Percentiles rank a stretch among this genome's conserved stretches.
Conservation (phyloP, 768 basidiomycete genomes). For the Rhizopogon vesiculosus region DNA sequence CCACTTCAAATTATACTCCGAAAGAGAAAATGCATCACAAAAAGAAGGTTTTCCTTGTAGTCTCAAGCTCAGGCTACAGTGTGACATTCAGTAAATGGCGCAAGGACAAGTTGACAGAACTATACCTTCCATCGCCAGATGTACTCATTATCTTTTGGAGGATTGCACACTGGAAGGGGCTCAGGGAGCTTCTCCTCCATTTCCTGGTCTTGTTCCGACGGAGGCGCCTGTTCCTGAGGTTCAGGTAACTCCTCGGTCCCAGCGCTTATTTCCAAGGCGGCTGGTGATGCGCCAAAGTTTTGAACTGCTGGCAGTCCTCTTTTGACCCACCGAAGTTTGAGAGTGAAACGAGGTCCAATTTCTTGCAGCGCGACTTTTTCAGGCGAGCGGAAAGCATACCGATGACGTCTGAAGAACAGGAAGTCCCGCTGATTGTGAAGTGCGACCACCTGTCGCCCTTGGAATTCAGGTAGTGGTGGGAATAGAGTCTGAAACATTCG, state of each 20-base stretch:
- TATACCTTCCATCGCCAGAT: slow-evolving; percentile 90
- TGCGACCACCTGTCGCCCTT: slow-evolving; percentile 95
- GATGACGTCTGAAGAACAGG: slow-evolving; percentile 93
- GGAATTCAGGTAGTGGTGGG: slow-evolving; percentile 91
- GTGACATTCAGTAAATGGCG: slow-evolving; percentile 6
- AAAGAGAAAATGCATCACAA: slow-evolving; percentile 37
- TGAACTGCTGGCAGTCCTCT: slow-evolving; percentile 84
- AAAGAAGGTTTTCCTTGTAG: slow-evolving; percentile 87
- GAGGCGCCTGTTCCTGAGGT: slow-evolving; percentile 9
- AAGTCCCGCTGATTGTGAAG: slow-evolving; percentile 98
- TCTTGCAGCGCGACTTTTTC: slow-evolving; percentile 94
- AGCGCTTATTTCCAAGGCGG: slow-evolving; percentile 50
- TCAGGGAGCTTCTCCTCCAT: slow-evolving; percentile 13
- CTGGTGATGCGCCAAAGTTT: slow-evolving; percentile 58
- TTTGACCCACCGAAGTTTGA: slow-evolving; percentile 86
- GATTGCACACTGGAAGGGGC: slow-evolving; percentile 27
- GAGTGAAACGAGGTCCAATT: slow-evolving; percentile 95
- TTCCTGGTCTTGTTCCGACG: slow-evolving; percentile 9
- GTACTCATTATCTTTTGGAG: slow-evolving; percentile 71
- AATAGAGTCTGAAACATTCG: slow-evolving; percentile 96
- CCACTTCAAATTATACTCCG: not conserved
- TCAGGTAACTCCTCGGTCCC: slow-evolving; percentile 27
- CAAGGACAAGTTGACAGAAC: slow-evolving; percentile 6
- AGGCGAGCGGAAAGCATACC: slow-evolving; percentile 90
- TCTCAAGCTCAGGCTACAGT: slow-evolving; percentile 85